Evolutionary conservation across 1,284 basidiomycete species (phyloP), one percentile per base, ranked within the genome.

Genomic region (Ceratobasidium sp.): DNA sequence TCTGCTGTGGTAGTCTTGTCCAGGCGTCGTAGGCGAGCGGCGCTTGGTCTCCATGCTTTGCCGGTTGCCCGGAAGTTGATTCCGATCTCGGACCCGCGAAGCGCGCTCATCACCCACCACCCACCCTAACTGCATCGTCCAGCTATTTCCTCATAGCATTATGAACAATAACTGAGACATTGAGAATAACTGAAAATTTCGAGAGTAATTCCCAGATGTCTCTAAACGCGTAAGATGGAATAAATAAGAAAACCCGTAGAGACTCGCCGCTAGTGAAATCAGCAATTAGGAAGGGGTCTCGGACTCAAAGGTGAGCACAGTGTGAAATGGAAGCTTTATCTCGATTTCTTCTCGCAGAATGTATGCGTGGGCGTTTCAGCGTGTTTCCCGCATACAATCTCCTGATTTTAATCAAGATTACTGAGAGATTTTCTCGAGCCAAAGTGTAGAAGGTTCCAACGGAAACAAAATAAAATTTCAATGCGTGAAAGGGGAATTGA

Each of bases 401-500:
- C n/a, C n/a, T n/a, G n/a, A n/a, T n/a, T n/a, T n/a, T n/a, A n/a
- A n/a, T n/a, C n/a, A n/a, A n/a, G n/a, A n/a, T n/a, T n/a, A n/a
- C n/a, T n/a, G n/a, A n/a, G n/a, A n/a, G n/a, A n/a, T n/a, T n/a
- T n/a, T n/a, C n/a, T n/a, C n/a, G n/a, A n/a, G n/a, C n/a, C n/a
- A n/a, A n/a, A n/a, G n/a, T n/a, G n/a, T n/a, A n/a, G n/a, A n/a
- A n/a, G n/a, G n/a, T n/a, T n/a, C n/a, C n/a, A n/a, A n/a, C n/a
- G n/a, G n/a, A n/a, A n/a, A n/a, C n/a, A n/a, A n/a, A n/a, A 30
- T 21, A 55, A 55, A n/a, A 21, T 28, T 58, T 16, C 28, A 43
- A 9, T 72, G 70, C 70, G 70, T 72, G 57, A 72, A 72, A 72
- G 70, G 70, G 70, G 70, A 72, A 72, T 72, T 32, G 70, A 72